Base-by-base conservation (phyloP, 305 asterid species). In the Fraxinus paxiana region DNA sequence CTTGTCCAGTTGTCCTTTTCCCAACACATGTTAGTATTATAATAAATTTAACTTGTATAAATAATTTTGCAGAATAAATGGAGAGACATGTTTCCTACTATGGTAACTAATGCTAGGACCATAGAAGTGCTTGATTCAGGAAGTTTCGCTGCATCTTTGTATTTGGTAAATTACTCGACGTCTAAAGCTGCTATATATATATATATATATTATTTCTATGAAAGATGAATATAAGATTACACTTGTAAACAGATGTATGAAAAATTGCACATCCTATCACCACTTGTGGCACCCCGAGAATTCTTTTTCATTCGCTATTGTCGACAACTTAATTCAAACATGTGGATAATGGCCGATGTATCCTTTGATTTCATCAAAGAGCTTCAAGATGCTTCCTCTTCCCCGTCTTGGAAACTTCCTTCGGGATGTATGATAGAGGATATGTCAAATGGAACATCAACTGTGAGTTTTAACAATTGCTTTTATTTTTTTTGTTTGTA, bases 351-450 rank as follows among this genome's bases (percentile, higher is more conserved):
- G 83, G 91, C 85, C 0, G 92, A 92, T 79, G 87, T 91, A 13
- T 94, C 95, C 12, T 85, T 85, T 75, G 91, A 92, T 71, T 79
- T 82, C 70, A 59, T 88, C 41, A 89, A 84, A 75, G 90, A 81
- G 79, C 59, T 80, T 46, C 86, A 83, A 67, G 89, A 87, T 78
- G 85, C 83, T 76, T 82, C 79, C 77, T 84, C 91, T 24, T 80
- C 87, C 63, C 83, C 77, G 35, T 80, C 89, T 0, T 88, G 96
- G 97, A 92, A 83, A 86, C 85, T 90, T 76, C 96, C 98, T 24
- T 94, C 97, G 0, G 97, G 98, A 10, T 91, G 97, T 77, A 56
- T 89, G 75, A 87, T 92, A 85, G 87, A 92, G 87, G 92, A 91
- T 75, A 69, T 87, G 69, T 48, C 89, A 22, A 83, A 90, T 70